These are phyloP conservation scores for Saccharomycopsis sp. DNA, from an alignment of 805 yeast species.

Conservation along the genomic window DNA sequence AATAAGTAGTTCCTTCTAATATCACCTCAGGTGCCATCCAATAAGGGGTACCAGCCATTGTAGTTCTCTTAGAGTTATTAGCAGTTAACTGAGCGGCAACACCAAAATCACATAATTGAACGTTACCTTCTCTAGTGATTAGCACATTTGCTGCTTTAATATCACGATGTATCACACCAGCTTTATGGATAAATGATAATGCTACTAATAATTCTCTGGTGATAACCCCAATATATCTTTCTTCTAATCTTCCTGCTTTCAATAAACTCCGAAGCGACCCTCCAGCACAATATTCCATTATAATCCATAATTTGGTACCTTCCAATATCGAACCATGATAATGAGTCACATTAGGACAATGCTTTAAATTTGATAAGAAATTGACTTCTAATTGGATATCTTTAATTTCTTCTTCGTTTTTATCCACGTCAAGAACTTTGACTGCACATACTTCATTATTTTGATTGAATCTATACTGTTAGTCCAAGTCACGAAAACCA, in stretches of 20 bases:
- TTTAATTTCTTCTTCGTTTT: slow-evolving; percentile 87
- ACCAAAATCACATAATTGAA: slow-evolving; percentile 94
- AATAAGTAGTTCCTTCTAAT: slow-evolving; percentile 82
- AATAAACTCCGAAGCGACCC: slow-evolving; percentile 85
- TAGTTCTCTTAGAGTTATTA: slow-evolving; percentile 69
- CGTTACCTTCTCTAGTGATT: slow-evolving; percentile 81
- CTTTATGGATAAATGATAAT: slow-evolving; percentile 70
- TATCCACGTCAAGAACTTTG: slow-evolving; percentile 85
- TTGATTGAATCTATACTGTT: slow-evolving; percentile 26
- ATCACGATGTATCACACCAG: slow-evolving; percentile 93
- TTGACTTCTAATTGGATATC: slow-evolving; percentile 93
- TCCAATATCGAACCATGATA: slow-evolving; percentile 83
- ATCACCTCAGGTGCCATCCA: slow-evolving; percentile 99
- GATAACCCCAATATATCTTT: slow-evolving; percentile 73
- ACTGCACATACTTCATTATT: slow-evolving; percentile 84
- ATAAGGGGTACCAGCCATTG: slow-evolving; percentile 94
- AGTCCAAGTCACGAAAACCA: background rate
- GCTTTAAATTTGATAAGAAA: slow-evolving; percentile 72
- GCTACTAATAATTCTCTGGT: slow-evolving; percentile 77
- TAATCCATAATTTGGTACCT: slow-evolving; percentile 92
- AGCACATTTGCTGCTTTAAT: slow-evolving; percentile 94
- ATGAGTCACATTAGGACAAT: slow-evolving; percentile 86
- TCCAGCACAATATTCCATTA: slow-evolving; percentile 97
- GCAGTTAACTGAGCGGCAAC: slow-evolving; percentile 91
- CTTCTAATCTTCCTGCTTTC: slow-evolving; percentile 84